Base-by-base conservation (phyloP, 129 eudicot species). In the Ambrosia artemisiifolia region DNA sequence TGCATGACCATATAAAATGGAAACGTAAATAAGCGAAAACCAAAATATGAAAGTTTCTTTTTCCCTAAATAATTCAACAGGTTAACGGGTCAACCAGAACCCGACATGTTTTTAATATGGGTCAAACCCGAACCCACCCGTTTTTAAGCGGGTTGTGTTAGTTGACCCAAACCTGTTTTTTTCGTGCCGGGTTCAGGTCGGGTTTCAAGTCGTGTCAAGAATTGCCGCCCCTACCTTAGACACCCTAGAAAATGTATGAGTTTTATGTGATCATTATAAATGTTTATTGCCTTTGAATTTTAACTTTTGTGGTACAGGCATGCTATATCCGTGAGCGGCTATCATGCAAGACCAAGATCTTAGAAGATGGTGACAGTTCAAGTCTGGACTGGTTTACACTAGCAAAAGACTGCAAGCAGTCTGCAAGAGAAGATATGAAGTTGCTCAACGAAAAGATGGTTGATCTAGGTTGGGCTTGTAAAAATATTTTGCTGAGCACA, bases 381-480 rank as follows among this genome's bases (percentile, higher is more conserved):
- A 71, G 67, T 65, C 49, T 33, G 1, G 66, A 85, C 14, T 93
- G 96, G 98, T 73, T 87, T 59, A 66, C 65, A 28, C 49, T 93
- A 68, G 74, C 63, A 36, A 81, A 80, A 46, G 86, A 85, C 9
- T 80, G 92, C 88, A 89, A 89, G 80, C 67, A 50, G 61, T 75
- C 63, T 67, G 92, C 96, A 24, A 53, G 66, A 63, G 79, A 18
- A 49, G 85, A 87, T 75, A 10, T 83, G 28, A 50, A 17, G 78
- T 53, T 61, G 67, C 68, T 94, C 59, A 78, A 51, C 11, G 91
- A 83, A 47, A 79, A 81, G 74, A 85, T 90, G 90, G 59, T 80
- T 28, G 80, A 54, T 10, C 47, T 74, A 6, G 95, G 95, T 14
- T 94, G 98, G 98, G 80, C 84, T 74, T 82, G 87, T 71, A 89